A percentile compares a stretch with the other conserved stretches of the same genome.
Conservation (phyloP, 495 filamentous ascomycete genomes). For the Ramalina intermedia region DNA sequence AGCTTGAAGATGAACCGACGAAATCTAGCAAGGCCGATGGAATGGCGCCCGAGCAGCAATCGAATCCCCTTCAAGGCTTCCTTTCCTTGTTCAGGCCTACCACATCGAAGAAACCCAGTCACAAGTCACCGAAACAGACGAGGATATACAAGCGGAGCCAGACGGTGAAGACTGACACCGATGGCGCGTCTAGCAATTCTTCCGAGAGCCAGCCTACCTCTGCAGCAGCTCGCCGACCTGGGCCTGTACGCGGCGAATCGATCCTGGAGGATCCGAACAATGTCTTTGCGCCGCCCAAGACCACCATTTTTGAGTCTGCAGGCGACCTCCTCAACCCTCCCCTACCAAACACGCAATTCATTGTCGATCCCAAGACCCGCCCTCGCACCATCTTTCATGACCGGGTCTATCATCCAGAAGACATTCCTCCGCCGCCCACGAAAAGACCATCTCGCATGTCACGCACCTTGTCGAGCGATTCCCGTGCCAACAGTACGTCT, state of each 20-base stretch:
- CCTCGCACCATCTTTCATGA: slow-evolving; percentile 93
- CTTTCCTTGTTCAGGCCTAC: slow-evolving; percentile 49
- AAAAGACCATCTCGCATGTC: slow-evolving; percentile 38
- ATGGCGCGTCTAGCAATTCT: slow-evolving; percentile 23
- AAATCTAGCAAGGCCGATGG: slow-evolving; percentile 14
- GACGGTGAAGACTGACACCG: slow-evolving; percentile 37
- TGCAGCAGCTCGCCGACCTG: slow-evolving; percentile 4
- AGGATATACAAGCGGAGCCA: slow-evolving; percentile 71
- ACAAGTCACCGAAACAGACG: slow-evolving; percentile 30
- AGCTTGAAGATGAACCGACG: slow-evolving; percentile 8
- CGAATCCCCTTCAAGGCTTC: slow-evolving; percentile 41
- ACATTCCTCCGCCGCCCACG: slow-evolving; percentile 72
- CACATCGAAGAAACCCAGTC: slow-evolving; percentile 19
- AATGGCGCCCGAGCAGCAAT: slow-evolving; percentile 17
- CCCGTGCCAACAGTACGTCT: slow-evolving; percentile 12
- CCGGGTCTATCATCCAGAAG: slow-evolving; percentile 80
- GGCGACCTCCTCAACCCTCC: slow-evolving; percentile 85
- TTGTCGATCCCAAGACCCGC: slow-evolving; percentile 70
- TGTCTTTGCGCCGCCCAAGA: slow-evolving; percentile 63
- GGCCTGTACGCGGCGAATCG: slow-evolving; percentile 29
- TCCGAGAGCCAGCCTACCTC: slow-evolving; percentile 10
- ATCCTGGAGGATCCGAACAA: slow-evolving; percentile 28
- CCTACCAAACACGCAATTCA: slow-evolving; percentile 61
- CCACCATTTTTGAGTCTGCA: slow-evolving; percentile 87
- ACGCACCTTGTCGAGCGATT: slow-evolving; percentile 28